Conservation (phyloP, 2,329 filamentous ascomycete species). For the Gnomoniopsis sp. region DNA sequence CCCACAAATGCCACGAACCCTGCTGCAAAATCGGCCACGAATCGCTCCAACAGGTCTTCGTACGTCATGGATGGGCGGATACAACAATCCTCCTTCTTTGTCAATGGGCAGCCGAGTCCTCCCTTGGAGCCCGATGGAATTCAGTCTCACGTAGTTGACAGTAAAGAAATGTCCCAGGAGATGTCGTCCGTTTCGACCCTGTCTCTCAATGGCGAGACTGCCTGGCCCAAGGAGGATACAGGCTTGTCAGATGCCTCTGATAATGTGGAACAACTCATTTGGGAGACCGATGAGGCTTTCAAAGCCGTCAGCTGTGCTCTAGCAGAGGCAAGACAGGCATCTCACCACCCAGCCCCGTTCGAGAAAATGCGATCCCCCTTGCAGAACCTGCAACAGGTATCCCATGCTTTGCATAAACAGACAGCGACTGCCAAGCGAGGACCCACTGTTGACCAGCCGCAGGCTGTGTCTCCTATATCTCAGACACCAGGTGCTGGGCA, state of each 20-base stretch:
- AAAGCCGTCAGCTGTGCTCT: constrained; percentile 40
- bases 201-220: constrained; percentile 4
- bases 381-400: constrained; percentile 10
- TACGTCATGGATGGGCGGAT: not conserved
- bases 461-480: constrained; percentile 11
- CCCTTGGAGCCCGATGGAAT: constrained; percentile 1
- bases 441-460: not conserved
- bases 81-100: not conserved
- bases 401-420: constrained; percentile 3
- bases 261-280: constrained; percentile 42
- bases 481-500: constrained; percentile 8
- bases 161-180: not conserved
- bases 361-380: not conserved
- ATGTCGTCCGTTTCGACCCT: constrained; percentile 2
- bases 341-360: constrained; percentile 18
- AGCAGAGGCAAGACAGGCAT: constrained; percentile 31
- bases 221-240: not conserved
- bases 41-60: not conserved
- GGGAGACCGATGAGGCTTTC: constrained; percentile 49
- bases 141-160: not conserved
- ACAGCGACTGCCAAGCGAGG: not conserved
- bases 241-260: constrained; percentile 27
- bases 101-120: constrained; percentile 9
- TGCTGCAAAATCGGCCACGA: not conserved
- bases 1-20: constrained; percentile 7